Evolutionary conservation across 352 stramenopile genomes (phyloP).

Genomic region (Phytophthora quininea): DNA sequence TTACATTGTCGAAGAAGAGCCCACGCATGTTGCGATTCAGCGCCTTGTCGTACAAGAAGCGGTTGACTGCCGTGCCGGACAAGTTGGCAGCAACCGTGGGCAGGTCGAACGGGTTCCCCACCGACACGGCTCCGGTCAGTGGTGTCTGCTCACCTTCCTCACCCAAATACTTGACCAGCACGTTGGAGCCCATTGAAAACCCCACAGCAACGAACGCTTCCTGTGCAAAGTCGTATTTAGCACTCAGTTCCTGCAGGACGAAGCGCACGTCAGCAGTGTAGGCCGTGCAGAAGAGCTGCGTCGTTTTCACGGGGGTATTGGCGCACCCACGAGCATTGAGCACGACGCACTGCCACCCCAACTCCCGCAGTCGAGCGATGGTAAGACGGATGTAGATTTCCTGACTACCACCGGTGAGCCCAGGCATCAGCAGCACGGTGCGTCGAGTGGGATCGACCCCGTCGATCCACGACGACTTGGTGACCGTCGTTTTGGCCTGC

Average conservation of each 20-base stretch:
- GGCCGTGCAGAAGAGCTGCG: constrained; percentile 60
- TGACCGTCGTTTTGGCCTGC: not conserved
- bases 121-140: constrained; percentile 57
- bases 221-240: constrained; percentile 43
- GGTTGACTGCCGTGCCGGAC: constrained; percentile 44
- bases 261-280: constrained; percentile 71
- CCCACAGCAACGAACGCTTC: constrained; percentile 60
- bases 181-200: constrained; percentile 78
- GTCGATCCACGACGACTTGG: constrained; percentile 18
- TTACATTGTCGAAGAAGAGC: constrained; percentile 62
- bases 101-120: constrained; percentile 78
- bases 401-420: constrained; percentile 59
- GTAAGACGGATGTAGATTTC: constrained; percentile 68
- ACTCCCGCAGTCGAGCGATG: constrained; percentile 42
- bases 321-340: constrained; percentile 72
- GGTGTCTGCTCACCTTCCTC: constrained; percentile 48
- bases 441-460: constrained; percentile 30
- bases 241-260: constrained; percentile 36
- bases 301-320: constrained; percentile 53
- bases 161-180: constrained; percentile 78
- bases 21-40: constrained; percentile 55
- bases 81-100: constrained; percentile 54
- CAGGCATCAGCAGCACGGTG: constrained; percentile 58
- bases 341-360: constrained; percentile 73
- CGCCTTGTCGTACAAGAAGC: constrained; percentile 59